Base-by-base conservation (phyloP, 2,329 filamentous ascomycete genomes). In the Fusarium tricinctum region DNA sequence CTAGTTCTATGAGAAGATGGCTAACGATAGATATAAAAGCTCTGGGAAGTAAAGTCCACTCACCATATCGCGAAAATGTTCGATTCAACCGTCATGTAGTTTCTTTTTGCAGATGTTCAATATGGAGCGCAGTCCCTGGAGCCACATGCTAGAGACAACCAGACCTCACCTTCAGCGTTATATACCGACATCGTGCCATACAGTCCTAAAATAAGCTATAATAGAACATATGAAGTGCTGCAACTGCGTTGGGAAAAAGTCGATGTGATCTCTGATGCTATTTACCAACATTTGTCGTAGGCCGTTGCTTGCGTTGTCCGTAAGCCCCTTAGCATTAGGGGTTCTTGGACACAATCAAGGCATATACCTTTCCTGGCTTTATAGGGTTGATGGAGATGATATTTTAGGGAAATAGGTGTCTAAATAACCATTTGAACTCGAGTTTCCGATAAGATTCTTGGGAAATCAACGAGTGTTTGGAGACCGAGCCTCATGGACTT, bases 391-490 rank as follows among this genome's bases (percentile, higher is more conserved):
- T 8, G 17, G 8, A 35, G 17, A 17, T 5, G 1, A 17, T 17
- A 1, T 0, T 15, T 3, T 10, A 35, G 33, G 15, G 3, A 35
- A 8, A 17, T n/a, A 9, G 1, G 8, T 14, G 8, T 17, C 33
- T 17, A 35, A 17, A 9, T n/a, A 35, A 8, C 17, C 8, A 17
- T 35, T 17, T 35, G 17, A 35, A 17, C 17, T n/a, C 26, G 26
- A 10, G 26, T 26, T 26, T 26, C 26, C 26, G 8, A 10, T 10
- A 26, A 26, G 3, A 2, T 9, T 26, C 8, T 26, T 26, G 9
- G 9, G 9, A 10, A 26, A 26, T 10, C 2, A 26, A 26, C 8
- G 26, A 26, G 26, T 26, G 8, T 26, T 9, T 26, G 26, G 9
- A 26, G 26, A 10, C 26, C 2, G 26, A 26, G 26, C 26, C 26